These are phyloP conservation scores for Carpinus fangiana DNA, from an alignment of 306 rosid genomes.

Conservation along the genomic window DNA sequence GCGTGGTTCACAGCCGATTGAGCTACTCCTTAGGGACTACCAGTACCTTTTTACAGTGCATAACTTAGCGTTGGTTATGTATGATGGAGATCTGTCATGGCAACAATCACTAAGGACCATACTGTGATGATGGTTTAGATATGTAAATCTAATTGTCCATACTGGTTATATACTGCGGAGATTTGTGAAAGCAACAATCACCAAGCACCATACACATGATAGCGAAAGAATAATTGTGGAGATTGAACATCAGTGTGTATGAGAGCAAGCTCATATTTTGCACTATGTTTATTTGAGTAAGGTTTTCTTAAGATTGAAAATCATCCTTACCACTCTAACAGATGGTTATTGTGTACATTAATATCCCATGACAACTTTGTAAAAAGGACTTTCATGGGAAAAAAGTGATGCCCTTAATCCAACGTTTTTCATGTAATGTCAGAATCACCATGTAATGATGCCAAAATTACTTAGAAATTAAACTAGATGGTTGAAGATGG, in stretches of 20 bases:
- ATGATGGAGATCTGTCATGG: neutral
- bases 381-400: neutral
- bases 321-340: neutral
- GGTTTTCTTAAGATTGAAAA: neutral
- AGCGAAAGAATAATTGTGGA: neutral
- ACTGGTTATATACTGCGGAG: neutral
- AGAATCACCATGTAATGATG: neutral
- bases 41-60: neutral
- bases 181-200: slow-evolving; percentile 4
- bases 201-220: neutral
- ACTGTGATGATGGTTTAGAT: neutral
- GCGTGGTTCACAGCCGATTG: no score
- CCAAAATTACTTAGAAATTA: no score
- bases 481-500: neutral
- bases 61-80: neutral
- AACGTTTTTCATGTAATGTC: neutral
- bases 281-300: neutral
- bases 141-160: neutral
- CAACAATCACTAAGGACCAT: neutral
- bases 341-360: neutral
- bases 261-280: neutral
- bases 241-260: neutral
- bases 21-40: no score
- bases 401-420: neutral
- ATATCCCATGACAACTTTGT: neutral